phyloP scores from a whole-genome alignment of 495 filamentous ascomycete genomes.

The Penicillium ucsense region DNA sequence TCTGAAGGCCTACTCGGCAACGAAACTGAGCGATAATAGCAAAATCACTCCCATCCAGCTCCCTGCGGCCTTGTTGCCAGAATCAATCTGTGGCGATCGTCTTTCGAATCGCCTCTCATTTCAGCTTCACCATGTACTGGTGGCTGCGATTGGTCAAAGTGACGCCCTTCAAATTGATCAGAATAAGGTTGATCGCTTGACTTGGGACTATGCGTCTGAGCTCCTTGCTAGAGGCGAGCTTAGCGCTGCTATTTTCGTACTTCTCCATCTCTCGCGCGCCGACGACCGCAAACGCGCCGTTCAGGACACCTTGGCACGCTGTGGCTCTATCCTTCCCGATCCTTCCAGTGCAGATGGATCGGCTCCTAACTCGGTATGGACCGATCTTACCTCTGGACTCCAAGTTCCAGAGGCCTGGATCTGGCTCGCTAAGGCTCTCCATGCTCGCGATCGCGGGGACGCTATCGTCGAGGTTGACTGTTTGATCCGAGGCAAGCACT shows the following conservation, averaged over 20 bases:
- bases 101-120: conserved; percentile 68
- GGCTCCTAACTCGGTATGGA: conserved; percentile 34
- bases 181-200: conserved; percentile 50
- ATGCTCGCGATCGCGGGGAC: conserved; percentile 61
- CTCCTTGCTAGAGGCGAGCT: conserved; percentile 60
- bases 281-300: conserved; percentile 55
- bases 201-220: conserved; percentile 61
- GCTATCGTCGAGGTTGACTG: conserved; percentile 58
- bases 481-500: conserved; percentile 64
- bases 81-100: conserved; percentile 53
- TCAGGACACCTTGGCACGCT: conserved; percentile 57
- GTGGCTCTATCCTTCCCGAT: conserved; percentile 31
- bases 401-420: conserved; percentile 69
- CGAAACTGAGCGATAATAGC: conserved; percentile 7
- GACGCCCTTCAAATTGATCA: conserved; percentile 25
- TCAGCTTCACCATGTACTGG: conserved; percentile 57
- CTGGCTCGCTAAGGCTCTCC: conserved; percentile 76
- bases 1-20: conserved; percentile 63
- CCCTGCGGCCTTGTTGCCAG: conserved; percentile 30
- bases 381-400: conserved; percentile 47
- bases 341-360: conserved; percentile 49
- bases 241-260: conserved; percentile 59
- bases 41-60: conserved; percentile 18
- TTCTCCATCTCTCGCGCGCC: conserved; percentile 62
- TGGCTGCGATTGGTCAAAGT: conserved; percentile 43